Evolutionary conservation across 2,329 filamentous ascomycete genomes (phyloP).

Genomic region (Xylaria sp.): DNA sequence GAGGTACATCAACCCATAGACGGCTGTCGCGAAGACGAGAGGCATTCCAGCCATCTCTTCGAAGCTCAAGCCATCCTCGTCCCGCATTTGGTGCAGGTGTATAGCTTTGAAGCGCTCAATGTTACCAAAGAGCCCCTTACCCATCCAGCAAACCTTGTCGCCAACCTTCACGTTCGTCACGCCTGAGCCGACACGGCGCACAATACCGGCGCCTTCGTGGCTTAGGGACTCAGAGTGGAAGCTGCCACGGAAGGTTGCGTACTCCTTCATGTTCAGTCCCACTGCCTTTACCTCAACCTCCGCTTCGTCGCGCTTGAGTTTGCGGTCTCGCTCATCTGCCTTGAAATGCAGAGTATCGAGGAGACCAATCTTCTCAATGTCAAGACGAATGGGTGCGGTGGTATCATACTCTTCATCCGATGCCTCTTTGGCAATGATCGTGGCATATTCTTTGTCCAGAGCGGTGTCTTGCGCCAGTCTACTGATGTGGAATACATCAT

Average conservation of each 20-base stretch:
- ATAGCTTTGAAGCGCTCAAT: constrained; percentile 49
- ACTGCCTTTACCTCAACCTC: constrained; percentile 37
- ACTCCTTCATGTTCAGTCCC: constrained; percentile 33
- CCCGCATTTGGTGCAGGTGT: constrained; percentile 50
- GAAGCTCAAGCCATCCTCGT: constrained; percentile 37
- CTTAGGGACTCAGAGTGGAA: constrained; percentile 32
- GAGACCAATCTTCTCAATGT: constrained; percentile 34
- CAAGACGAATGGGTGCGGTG: constrained; percentile 28
- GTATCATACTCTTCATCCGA: constrained; percentile 23
- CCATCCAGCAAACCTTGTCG: constrained; percentile 50
- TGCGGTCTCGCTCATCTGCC: constrained; percentile 21
- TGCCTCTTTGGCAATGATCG: constrained; percentile 28
- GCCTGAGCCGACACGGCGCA: constrained; percentile 34
- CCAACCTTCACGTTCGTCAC: constrained; percentile 36
- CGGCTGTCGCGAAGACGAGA: constrained; percentile 54
- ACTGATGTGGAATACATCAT: constrained; percentile 32
- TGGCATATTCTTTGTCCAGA: constrained; percentile 27
- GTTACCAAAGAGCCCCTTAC: constrained; percentile 52
- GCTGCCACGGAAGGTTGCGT: constrained; percentile 28
- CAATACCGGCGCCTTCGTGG: constrained; percentile 38
- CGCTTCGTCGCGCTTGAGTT: constrained; percentile 29
- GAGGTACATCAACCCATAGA: constrained; percentile 54
- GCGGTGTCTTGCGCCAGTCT: constrained; percentile 28
- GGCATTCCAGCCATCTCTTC: constrained; percentile 49
- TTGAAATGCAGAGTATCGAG: constrained; percentile 37